Evolutionary conservation across 2,329 filamentous ascomycete genomes (phyloP).

Genomic region (Fusarium devonianum): DNA sequence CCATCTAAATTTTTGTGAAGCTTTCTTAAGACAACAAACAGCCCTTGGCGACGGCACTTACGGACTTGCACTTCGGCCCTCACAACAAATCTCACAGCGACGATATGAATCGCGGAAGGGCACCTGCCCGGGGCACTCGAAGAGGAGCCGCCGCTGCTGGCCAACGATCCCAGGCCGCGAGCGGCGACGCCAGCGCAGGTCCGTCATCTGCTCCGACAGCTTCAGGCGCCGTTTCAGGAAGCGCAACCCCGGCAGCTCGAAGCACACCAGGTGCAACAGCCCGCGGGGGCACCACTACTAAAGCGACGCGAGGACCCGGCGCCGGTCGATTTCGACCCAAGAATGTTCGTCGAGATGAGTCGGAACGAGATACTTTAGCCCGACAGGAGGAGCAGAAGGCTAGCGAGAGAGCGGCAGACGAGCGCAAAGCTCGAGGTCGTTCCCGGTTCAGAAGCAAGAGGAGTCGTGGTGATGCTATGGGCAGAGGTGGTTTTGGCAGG

Average conservation of each 20-base stretch:
- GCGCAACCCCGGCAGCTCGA: constrained; percentile 22
- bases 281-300: constrained; percentile 46
- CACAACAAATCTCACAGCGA: not conserved
- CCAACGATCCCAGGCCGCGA: constrained; percentile 32
- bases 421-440: constrained; percentile 49
- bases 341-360: constrained; percentile 58
- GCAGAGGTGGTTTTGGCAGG: constrained; percentile 50
- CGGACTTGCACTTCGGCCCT: no score
- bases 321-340: constrained; percentile 56
- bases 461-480: constrained; percentile 55
- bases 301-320: constrained; percentile 47
- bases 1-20: constrained; percentile 41
- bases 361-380: constrained; percentile 56
- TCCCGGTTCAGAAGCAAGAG: constrained; percentile 52
- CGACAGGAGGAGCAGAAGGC: constrained; percentile 54
- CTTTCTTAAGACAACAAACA: constrained; percentile 25
- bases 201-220: constrained; percentile 20
- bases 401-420: constrained; percentile 50
- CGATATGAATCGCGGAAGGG: constrained; percentile 48
- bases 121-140: constrained; percentile 44
- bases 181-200: constrained; percentile 29
- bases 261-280: constrained; percentile 39
- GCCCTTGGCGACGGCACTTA: constrained; percentile 10
- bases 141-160: constrained; percentile 42
- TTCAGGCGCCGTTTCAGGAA: constrained; percentile 29